Evolutionary conservation across 768 basidiomycete genomes (phyloP).

Genomic region (Kwoniella shandongensis): DNA sequence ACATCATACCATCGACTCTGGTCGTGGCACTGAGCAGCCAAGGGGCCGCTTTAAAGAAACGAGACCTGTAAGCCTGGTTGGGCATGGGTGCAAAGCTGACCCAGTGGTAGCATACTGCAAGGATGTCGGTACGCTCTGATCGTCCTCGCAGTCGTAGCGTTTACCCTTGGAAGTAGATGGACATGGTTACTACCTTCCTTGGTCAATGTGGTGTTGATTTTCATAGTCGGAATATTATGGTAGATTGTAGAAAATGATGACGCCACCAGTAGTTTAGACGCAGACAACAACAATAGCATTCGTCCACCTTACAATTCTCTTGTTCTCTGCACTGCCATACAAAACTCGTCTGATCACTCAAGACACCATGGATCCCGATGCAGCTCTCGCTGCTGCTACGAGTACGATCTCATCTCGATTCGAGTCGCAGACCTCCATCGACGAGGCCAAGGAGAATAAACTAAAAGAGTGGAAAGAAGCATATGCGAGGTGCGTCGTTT

Average conservation of each 20-base stretch:
- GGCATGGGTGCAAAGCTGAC: background rate
- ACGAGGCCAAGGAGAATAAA: constrained; percentile 49
- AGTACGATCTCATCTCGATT: constrained; percentile 51
- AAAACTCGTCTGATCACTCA: background rate
- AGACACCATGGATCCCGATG: constrained; percentile 23
- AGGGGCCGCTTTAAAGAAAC: background rate
- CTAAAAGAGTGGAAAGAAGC: constrained; percentile 55
- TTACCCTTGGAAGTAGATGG: constrained; percentile 10
- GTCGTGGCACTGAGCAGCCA: constrained; percentile 9
- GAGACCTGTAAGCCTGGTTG: constrained; percentile 4
- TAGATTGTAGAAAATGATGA: constrained; percentile 7
- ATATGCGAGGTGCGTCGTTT: constrained; percentile 49
- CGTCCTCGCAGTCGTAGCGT: constrained; percentile 4
- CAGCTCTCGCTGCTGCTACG: constrained; percentile 17
- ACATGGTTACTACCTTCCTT: constrained; percentile 15
- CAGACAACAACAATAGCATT: background rate
- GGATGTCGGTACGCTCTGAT: background rate
- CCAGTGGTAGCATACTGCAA: background rate
- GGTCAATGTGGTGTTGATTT: constrained; percentile 1
- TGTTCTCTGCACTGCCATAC: background rate
- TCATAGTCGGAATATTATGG: constrained; percentile 1
- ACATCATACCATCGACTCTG: constrained; percentile 21
- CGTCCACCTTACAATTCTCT: background rate
- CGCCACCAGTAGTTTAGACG: no score
- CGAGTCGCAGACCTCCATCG: constrained; percentile 53